Evolutionary conservation across 1,284 basidiomycete species (phyloP).

Genomic region (Cryptococcus sp.): DNA sequence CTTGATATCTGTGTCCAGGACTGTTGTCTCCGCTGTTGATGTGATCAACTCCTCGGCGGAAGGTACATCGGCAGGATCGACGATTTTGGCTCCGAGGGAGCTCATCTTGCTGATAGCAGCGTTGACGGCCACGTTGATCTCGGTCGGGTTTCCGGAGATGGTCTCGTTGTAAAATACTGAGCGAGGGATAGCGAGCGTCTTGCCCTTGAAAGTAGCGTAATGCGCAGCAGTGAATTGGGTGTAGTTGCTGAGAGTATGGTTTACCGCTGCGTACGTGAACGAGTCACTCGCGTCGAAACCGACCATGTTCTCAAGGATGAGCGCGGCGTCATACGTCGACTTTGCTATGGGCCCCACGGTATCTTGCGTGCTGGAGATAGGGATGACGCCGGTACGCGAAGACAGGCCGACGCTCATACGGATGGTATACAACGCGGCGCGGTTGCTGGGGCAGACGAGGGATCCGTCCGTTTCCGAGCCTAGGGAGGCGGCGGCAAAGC

Average conservation of each 20-base stretch:
- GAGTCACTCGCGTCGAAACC: slow-evolving; percentile 19
- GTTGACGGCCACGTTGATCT: slow-evolving; percentile 20
- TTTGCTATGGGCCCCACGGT: slow-evolving; percentile 36
- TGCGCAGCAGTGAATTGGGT: slow-evolving; percentile 19
- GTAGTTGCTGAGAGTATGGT: slow-evolving; percentile 17
- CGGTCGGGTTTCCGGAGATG: slow-evolving; percentile 17
- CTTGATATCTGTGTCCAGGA: slow-evolving; percentile 26
- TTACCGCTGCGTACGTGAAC: slow-evolving; percentile 11
- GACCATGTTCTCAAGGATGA: slow-evolving; percentile 33
- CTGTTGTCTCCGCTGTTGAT: slow-evolving; percentile 19
- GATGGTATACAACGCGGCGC: slow-evolving; percentile 33
- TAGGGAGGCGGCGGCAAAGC: slow-evolving; percentile 26
- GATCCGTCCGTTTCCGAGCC: slow-evolving; percentile 33
- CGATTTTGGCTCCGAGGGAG: slow-evolving; percentile 14
- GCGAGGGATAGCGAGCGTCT: slow-evolving; percentile 18
- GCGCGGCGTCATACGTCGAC: slow-evolving; percentile 31
- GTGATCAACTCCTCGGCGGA: slow-evolving; percentile 15
- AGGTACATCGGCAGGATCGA: slow-evolving; percentile 22
- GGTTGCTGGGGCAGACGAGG: slow-evolving; percentile 26
- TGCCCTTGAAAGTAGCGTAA: slow-evolving; percentile 18
- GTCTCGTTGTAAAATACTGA: slow-evolving; percentile 21
- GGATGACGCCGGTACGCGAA: slow-evolving; percentile 28
- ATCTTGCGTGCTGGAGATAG: slow-evolving; percentile 31
- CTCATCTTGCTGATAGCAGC: slow-evolving; percentile 15
- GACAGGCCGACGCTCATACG: slow-evolving; percentile 31